Percentiles rank a stretch among this genome's conserved stretches.
These are phyloP conservation scores for Teunomyces gatunensis DNA, from an alignment of 805 yeast species.

Conservation along the genomic window DNA sequence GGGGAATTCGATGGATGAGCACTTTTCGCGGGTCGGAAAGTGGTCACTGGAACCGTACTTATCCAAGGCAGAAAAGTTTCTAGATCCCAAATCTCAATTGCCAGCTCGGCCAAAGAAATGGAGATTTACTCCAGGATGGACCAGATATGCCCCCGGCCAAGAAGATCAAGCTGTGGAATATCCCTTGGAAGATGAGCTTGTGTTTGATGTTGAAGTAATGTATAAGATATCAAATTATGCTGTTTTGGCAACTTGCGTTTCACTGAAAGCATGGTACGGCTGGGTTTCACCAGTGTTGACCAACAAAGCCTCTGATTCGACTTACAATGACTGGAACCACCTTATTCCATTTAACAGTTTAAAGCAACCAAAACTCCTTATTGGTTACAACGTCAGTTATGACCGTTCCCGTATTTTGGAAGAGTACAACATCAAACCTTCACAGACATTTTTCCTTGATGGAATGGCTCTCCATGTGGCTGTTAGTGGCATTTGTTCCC, in stretches of 20 bases:
- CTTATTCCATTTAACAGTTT: constrained; percentile 70
- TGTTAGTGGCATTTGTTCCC: constrained; percentile 86
- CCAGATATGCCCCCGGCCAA: constrained; percentile 57
- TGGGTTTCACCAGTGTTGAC: constrained; percentile 91
- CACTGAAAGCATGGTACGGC: constrained; percentile 81
- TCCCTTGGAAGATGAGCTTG: constrained; percentile 71
- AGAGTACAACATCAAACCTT: constrained; percentile 66
- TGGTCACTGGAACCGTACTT: constrained; percentile 60
- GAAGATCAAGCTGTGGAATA: constrained; percentile 56
- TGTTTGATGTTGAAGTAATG: constrained; percentile 87
- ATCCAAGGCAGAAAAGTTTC: constrained; percentile 46
- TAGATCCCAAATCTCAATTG: constrained; percentile 25
- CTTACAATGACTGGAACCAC: constrained; percentile 47
- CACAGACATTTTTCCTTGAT: constrained; percentile 80
- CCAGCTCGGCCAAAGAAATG: constrained; percentile 45
- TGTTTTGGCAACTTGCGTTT: constrained; percentile 75
- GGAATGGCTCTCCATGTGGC: constrained; percentile 94
- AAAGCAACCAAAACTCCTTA: constrained; percentile 51
- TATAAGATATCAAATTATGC: constrained; percentile 75
- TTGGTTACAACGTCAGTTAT: constrained; percentile 90
- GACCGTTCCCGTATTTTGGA: constrained; percentile 86
- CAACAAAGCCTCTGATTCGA: constrained; percentile 41
- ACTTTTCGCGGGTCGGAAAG: constrained; percentile 70
- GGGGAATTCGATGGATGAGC: constrained; percentile 80
- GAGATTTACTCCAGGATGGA: constrained; percentile 75